These are phyloP conservation scores for Pythium myriotylum DNA, from an alignment of 352 stramenopile species.

Conservation along the genomic window DNA sequence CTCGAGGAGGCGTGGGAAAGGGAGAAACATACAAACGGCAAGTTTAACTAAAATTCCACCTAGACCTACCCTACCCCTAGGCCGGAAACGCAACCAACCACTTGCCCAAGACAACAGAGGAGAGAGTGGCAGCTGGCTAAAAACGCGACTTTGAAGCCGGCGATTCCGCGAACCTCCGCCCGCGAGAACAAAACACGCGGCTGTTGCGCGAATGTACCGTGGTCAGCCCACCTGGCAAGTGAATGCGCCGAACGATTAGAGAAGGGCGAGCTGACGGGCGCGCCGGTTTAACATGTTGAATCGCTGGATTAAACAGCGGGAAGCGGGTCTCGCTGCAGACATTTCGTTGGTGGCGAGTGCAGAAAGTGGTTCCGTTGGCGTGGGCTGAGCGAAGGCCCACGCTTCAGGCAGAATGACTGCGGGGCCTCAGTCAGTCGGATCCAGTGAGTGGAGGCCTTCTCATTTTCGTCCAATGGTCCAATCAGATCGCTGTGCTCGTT, in stretches of 20 bases:
- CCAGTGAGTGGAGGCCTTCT: neutral
- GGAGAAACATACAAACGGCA: constrained; percentile 13
- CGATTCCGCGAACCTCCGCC: too few species aligned
- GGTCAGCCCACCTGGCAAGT: neutral
- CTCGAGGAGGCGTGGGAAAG: neutral
- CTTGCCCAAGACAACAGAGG: constrained; percentile 15
- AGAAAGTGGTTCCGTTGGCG: too few species aligned
- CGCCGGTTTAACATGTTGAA: neutral
- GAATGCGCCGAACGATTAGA: too few species aligned
- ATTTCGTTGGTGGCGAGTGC: too few species aligned
- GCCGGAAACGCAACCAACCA: constrained; percentile 28
- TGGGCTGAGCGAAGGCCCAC: too few species aligned
- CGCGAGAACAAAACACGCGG: too few species aligned
- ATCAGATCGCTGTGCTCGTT: constrained; percentile 12
- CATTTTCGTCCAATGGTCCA: neutral
- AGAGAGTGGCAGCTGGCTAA: neutral
- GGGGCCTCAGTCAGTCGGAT: constrained; percentile 5
- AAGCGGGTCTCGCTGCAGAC: too few species aligned
- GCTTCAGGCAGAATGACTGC: too few species aligned
- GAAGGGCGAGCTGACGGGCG: neutral
- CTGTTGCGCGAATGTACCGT: neutral
- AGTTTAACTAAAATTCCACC: constrained; percentile 12
- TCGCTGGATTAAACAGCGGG: too few species aligned
- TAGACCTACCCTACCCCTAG: constrained; percentile 23
- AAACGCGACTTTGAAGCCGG: constrained; percentile 1